Base-by-base conservation (phyloP, 345 rosid species). In the Gossypium longicalyx region DNA sequence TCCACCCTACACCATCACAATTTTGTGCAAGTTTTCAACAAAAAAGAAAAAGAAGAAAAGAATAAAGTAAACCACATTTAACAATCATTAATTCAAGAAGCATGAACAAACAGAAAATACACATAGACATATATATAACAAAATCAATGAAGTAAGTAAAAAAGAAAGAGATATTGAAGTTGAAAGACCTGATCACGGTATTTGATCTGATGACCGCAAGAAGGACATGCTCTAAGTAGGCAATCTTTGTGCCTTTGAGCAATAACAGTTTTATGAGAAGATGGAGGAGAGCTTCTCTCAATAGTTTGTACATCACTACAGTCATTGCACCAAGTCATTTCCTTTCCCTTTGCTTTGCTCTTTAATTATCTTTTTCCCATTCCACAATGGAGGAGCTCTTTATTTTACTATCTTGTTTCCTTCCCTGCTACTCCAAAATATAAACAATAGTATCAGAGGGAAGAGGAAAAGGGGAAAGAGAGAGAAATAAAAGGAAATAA, bases 291-390 rank as follows among this genome's bases (percentile, higher is more conserved):
- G 76, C 78, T 83, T 83, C 78, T 87, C 65, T 89, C 86, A 65
- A 88, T 79, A 12, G 87, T 87, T 66, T 88, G 90, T 70, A 87
- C 91, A 81, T 86, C 89, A 67, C 71, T 86, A 77, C 91, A 85
- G 84, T 92, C 93, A 80, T 85, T 92, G 85, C 98, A 89, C 98
- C 98, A 91, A 82, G 97, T 91, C 97, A 94, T 94, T 78, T 61
- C 27, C 47, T 56, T 22, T 8, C 41, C 41, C 41, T 34, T 76
- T 66, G 70, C 43, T 20, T 67, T 48, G 54, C 74, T 82, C 81
- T 83, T 9, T 9, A 8, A 7, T 57, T 73, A 65, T 73, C n/a
- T 60, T 60, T 25, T 25, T 72, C 85, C 82, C 85, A 86, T 83
- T 66, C 67, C 78, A 83, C 74, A 70, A 12, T 38, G 19, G 67